phyloP scores from a whole-genome alignment of 2,329 filamentous ascomycete genomes.

The Exophiala dermatitidis region DNA sequence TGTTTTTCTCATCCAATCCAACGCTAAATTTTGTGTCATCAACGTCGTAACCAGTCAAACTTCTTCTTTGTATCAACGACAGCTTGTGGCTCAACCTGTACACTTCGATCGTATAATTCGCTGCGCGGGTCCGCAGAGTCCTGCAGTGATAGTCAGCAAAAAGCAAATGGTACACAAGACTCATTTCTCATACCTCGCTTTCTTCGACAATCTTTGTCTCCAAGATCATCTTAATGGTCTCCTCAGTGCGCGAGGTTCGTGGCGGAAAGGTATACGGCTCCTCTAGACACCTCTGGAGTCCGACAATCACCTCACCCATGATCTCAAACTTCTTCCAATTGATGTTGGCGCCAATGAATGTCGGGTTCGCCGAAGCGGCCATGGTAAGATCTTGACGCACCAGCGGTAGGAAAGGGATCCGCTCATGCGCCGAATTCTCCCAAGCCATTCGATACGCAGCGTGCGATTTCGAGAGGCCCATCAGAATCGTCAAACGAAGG shows the following conservation, averaged over 20 bases:
- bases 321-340: constrained; percentile 99
- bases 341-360: constrained; percentile 72
- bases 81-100: constrained; percentile 44
- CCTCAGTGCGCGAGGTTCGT: constrained; percentile 47
- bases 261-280: constrained; percentile 66
- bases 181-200: constrained; percentile 63
- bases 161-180: neutral
- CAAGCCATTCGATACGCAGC: constrained; percentile 94
- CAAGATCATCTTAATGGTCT: constrained; percentile 66
- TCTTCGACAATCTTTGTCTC: constrained; percentile 76
- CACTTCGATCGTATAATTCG: constrained; percentile 50
- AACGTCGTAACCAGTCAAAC: constrained; percentile 38
- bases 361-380: constrained; percentile 85
- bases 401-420: constrained; percentile 88
- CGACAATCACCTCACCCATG: constrained; percentile 81
- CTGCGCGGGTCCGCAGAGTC: constrained; percentile 34
- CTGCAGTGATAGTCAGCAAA: constrained; percentile 32
- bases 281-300: constrained; percentile 86
- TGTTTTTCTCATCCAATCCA: neutral
- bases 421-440: constrained; percentile 85
- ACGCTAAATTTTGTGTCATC: neutral
- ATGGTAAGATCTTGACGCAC: constrained; percentile 84
- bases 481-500: constrained; percentile 78
- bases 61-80: constrained; percentile 36
- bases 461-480: constrained; percentile 87